phyloP scores from a whole-genome alignment of 2,329 filamentous ascomycete genomes.

The Monilinia vaccinii-corymbosi region DNA sequence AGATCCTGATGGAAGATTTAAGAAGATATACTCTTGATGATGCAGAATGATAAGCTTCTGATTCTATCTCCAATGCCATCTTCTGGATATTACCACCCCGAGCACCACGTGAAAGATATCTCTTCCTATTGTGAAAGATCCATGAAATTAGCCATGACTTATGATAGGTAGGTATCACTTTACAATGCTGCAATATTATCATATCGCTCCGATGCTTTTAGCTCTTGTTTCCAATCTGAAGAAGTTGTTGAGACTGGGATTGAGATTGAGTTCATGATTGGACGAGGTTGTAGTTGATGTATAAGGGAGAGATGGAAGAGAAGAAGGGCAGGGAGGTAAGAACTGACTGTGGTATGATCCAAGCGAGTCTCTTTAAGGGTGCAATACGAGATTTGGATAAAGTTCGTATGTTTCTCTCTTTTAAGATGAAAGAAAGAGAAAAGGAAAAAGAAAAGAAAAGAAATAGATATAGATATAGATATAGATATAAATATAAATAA shows the following conservation, averaged over 20 bases:
- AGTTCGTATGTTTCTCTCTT: not conserved
- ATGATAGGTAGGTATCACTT: slow-evolving; percentile 27
- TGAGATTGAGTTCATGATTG: slow-evolving; percentile 16
- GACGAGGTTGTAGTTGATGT: not conserved
- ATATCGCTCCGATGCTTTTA: slow-evolving; percentile 42
- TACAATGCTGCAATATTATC: slow-evolving; percentile 54
- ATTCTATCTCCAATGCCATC: slow-evolving; percentile 56
- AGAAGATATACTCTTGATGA: slow-evolving; percentile 47
- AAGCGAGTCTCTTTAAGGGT: too few relatives aligned
- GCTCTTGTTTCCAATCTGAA: slow-evolving; percentile 24
- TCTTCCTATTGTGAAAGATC: slow-evolving; percentile 16
- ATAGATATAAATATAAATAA: too few relatives aligned
- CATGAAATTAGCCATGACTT: too few relatives aligned
- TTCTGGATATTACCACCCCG: slow-evolving; percentile 38
- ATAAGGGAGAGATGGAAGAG: too few relatives aligned
- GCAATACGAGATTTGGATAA: not conserved
- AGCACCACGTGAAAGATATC: slow-evolving; percentile 30
- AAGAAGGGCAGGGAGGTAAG: too few relatives aligned
- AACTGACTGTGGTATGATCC: too few relatives aligned
- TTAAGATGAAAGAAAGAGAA: not conserved
- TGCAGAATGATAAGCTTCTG: slow-evolving; percentile 50
- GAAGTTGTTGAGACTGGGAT: not conserved
- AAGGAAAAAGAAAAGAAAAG: too few relatives aligned
- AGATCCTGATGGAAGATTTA: too few relatives aligned
- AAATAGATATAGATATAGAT: too few relatives aligned